Evolutionary conservation across 257 asterid species (phyloP), one percentile per base, ranked within the genome.

Genomic region (Forsythia suspensa): DNA sequence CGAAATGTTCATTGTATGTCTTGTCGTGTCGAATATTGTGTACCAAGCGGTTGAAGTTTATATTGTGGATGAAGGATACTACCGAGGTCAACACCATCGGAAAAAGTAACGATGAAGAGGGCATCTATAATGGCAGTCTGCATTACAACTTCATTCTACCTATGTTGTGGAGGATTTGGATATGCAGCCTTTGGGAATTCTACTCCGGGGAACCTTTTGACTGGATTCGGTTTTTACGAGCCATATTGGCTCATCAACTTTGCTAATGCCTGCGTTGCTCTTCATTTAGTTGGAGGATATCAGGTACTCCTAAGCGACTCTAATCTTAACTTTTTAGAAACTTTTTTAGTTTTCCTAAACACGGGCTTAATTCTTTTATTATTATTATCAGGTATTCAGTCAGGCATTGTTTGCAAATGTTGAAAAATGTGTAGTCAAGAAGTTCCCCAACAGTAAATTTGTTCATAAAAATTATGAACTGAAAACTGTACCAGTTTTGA

Each of bases 81-180:
- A n/a, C 78, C 92, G 86, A 88, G 77, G 85, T 79, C 93, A 6
- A 80, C 82, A 75, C 97, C 97, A 79, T 84, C 95, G 21, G 98
- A 91, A 70, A 85, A 79, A 74, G 83, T 13, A 75, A 88, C 89
- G 61, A 94, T 94, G 97, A 91, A 84, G 88, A 92, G 82, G 86
- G 97, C 91, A 37, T 90, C 98, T 24, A 44, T 76, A 13, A 55
- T 85, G 24, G 83, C 96, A 16, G 88, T 84, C 68, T 79, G 85
- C 85, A 55, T 88, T 52, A 87, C 88, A 73, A 87, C 96, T 37
- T 86, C 87, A 85, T 92, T 92, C 85, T 86, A 89, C 94, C 63
- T 95, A n/a, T 86, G 90, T 81, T 92, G 98, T 76, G 98, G 98
- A 76, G 98, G 98, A 40, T 80, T 95, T 24, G 98, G 98, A 18